phyloP scores from a whole-genome alignment of 306 rosid genomes.

The Phaseolus lunatus region DNA sequence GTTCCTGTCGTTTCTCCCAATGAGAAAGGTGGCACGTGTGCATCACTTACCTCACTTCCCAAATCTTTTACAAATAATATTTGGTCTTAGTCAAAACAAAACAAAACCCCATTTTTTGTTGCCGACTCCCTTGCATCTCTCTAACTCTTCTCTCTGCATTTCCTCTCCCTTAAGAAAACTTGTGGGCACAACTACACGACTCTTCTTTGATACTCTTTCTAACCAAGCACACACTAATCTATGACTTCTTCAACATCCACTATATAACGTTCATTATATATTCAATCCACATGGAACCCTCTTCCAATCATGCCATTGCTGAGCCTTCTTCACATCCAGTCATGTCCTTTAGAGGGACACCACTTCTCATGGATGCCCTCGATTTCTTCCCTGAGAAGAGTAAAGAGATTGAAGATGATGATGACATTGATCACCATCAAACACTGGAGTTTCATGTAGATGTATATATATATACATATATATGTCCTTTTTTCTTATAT shows the following conservation, averaged over 20 bases:
- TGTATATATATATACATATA: no score
- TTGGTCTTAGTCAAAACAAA: constrained; percentile 71
- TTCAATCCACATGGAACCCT: constrained; percentile 36
- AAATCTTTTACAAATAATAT: constrained; percentile 17
- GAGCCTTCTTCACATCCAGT: constrained; percentile 13
- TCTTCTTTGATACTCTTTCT: constrained; percentile 43
- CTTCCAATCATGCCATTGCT: constrained; percentile 35
- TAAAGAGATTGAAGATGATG: background rate
- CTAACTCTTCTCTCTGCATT: constrained; percentile 35
- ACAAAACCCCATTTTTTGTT: constrained; percentile 51
- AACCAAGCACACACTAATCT: constrained; percentile 8
- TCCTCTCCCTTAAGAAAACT: constrained; percentile 1
- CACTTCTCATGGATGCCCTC: constrained; percentile 52
- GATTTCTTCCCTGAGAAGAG: constrained; percentile 59
- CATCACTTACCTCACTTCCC: constrained; percentile 61
- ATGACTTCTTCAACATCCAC: background rate
- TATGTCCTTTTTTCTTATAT: background rate
- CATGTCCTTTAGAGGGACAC: constrained; percentile 45
- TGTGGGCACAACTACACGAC: constrained; percentile 36
- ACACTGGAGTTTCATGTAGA: constrained; percentile 46
- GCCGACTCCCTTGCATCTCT: constrained; percentile 69
- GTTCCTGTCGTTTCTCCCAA: background rate
- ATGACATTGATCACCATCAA: constrained; percentile 32
- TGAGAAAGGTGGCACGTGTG: constrained; percentile 44
- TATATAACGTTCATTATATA: background rate